Conservation (phyloP, 225 moss, liverwort and hornwort species). For the Pleurozium schreberi region DNA sequence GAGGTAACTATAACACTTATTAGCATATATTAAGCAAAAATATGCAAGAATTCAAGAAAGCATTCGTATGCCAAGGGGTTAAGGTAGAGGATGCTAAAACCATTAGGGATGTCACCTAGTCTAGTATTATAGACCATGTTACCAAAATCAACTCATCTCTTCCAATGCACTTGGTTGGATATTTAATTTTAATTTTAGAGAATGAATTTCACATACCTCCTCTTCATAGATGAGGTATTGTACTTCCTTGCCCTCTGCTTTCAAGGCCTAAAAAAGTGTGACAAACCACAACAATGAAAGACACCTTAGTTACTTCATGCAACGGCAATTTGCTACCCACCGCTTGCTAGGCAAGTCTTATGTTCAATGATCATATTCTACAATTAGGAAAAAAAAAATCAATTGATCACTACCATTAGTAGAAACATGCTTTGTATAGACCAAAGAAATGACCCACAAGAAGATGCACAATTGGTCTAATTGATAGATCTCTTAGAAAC, state of each 20-base stretch:
- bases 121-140: neutral
- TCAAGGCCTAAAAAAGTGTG: constrained; percentile 29
- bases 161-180: neutral
- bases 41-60: neutral
- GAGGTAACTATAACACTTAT: neutral
- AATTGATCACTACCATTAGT: rapidly evolving
- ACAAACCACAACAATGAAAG: neutral
- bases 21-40: neutral
- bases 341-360: neutral
- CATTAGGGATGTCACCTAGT: too few relatives aligned
- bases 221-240: constrained; percentile 58
- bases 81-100: neutral
- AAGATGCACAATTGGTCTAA: neutral
- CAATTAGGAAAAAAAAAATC: too few relatives aligned
- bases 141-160: neutral
- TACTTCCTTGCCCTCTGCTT: constrained; percentile 33
- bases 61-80: neutral
- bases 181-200: too few relatives aligned
- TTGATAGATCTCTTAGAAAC: neutral
- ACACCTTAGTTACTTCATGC: neutral
- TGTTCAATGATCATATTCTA: neutral
- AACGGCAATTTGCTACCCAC: neutral
- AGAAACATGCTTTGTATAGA: neutral
- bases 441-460: neutral
- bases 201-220: constrained; percentile 20